Conservation (phyloP, 306 rosid genomes). For the Arachis stenosperma region DNA sequence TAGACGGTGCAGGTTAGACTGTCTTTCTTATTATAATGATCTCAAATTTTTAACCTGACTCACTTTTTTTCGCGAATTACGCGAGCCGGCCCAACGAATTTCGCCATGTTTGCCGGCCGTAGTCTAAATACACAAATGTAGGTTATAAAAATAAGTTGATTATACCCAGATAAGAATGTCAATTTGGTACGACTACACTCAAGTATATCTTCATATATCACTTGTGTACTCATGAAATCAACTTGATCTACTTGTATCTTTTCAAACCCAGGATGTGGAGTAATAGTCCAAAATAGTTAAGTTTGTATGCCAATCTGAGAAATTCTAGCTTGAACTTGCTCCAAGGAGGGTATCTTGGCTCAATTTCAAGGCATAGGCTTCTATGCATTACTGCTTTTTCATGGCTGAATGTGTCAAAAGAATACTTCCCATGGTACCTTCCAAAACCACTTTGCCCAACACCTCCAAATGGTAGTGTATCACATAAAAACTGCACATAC, state of each 20-base stretch:
- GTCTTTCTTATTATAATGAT: too few relatives aligned
- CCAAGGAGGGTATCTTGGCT: conserved; percentile 93
- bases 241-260: conserved; percentile 34
- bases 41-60: too few relatives aligned
- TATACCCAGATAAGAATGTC: too few relatives aligned
- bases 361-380: conserved; percentile 65
- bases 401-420: conserved; percentile 88
- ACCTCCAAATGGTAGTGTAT: conserved; percentile 52
- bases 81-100: too few relatives aligned
- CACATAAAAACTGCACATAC: conserved; percentile 53
- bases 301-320: conserved; percentile 64
- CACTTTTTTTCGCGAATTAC: too few relatives aligned
- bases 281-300: conserved; percentile 59
- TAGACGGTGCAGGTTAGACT: too few relatives aligned
- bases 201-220: too few relatives aligned
- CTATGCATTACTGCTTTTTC: conserved; percentile 78
- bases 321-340: conserved; percentile 67
- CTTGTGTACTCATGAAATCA: neutral
- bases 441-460: conserved; percentile 83
- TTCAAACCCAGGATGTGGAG: conserved; percentile 64
- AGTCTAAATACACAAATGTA: too few relatives aligned
- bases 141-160: too few relatives aligned
- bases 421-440: conserved; percentile 91
- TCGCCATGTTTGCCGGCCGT: too few relatives aligned
- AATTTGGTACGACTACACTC: too few relatives aligned